Percentiles rank a stretch among this genome's conserved stretches.
Evolutionary conservation across 1,139 yeast species (phyloP).

Genomic region (Geotrichum bryndzae): DNA sequence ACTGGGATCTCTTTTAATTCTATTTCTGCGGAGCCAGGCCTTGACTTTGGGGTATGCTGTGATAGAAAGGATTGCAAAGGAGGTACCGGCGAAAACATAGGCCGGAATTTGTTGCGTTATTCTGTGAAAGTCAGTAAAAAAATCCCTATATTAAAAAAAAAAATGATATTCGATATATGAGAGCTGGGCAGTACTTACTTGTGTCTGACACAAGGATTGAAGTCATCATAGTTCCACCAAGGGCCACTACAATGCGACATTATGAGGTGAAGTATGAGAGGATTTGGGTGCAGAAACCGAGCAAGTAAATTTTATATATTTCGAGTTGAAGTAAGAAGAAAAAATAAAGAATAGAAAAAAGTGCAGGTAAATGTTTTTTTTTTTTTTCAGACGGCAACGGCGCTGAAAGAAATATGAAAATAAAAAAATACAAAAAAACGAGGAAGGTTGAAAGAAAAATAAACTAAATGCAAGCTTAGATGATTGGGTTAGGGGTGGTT

Average conservation of each 20-base stretch:
- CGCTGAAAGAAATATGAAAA: background rate
- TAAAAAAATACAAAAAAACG: background rate
- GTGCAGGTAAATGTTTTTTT: background rate
- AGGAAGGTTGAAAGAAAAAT: background rate
- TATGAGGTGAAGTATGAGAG: background rate
- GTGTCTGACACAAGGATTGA: constrained; percentile 28
- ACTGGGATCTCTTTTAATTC: constrained; percentile 21
- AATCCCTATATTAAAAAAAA: background rate
- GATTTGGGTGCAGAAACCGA: background rate
- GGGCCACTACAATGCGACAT: constrained; percentile 24
- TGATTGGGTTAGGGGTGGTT: background rate
- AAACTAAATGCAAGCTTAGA: background rate
- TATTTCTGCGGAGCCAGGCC: constrained; percentile 10
- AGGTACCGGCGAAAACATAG: constrained; percentile 19
- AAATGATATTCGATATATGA: background rate
- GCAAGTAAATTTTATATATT: background rate
- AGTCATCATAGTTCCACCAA: constrained; percentile 29
- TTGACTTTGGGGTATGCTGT: constrained; percentile 21
- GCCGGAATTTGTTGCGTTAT: constrained; percentile 26
- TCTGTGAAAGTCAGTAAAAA: constrained; percentile 17
- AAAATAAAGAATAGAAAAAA: background rate
- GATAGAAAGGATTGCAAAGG: constrained; percentile 19
- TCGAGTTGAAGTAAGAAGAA: background rate
- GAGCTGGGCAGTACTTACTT: constrained; percentile 22
- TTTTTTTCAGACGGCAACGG: background rate